Conservation (phyloP, 768 basidiomycete genomes). For the Lactarius sp. region DNA sequence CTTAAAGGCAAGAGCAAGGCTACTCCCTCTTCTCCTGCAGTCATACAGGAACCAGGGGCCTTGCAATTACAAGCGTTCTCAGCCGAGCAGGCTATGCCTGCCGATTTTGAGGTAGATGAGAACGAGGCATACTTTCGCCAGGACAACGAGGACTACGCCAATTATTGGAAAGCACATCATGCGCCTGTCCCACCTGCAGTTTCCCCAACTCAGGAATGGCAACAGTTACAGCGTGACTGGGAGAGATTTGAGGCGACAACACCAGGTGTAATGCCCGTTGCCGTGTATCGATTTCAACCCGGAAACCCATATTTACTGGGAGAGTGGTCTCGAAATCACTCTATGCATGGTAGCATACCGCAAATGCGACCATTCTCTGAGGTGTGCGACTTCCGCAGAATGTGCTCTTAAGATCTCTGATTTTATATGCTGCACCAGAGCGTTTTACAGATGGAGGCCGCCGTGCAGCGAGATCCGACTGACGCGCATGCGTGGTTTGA, state of each 20-base stretch:
- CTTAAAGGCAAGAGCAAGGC: slow-evolving; percentile 70
- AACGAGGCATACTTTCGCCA: slow-evolving; percentile 67
- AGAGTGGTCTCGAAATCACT: slow-evolving; percentile 46
- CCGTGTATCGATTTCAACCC: slow-evolving; percentile 64
- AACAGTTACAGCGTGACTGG: slow-evolving; percentile 69
- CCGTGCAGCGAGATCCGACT: slow-evolving; percentile 69
- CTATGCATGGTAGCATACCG: slow-evolving; percentile 31
- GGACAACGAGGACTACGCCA: slow-evolving; percentile 63
- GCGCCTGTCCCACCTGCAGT: slow-evolving; percentile 8
- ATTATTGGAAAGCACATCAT: slow-evolving; percentile 51
- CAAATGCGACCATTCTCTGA: slow-evolving; percentile 33
- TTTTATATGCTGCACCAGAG: slow-evolving; percentile 45
- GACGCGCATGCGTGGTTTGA: slow-evolving; percentile 81
- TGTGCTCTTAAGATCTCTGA: neutral
- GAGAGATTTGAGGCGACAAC: slow-evolving; percentile 75
- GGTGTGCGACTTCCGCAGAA: slow-evolving; percentile 32
- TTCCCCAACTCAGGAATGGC: slow-evolving; percentile 44
- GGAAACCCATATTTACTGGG: slow-evolving; percentile 76
- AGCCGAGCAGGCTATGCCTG: neutral
- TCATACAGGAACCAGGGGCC: neutral
- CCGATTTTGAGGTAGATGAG: slow-evolving; percentile 33
- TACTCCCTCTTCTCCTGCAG: neutral
- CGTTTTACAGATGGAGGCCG: slow-evolving; percentile 85
- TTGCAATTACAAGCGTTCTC: neutral
- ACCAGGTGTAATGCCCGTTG: slow-evolving; percentile 52